Conservation (phyloP, 805 yeast species). For the Zygosaccharomyces rouxii region DNA sequence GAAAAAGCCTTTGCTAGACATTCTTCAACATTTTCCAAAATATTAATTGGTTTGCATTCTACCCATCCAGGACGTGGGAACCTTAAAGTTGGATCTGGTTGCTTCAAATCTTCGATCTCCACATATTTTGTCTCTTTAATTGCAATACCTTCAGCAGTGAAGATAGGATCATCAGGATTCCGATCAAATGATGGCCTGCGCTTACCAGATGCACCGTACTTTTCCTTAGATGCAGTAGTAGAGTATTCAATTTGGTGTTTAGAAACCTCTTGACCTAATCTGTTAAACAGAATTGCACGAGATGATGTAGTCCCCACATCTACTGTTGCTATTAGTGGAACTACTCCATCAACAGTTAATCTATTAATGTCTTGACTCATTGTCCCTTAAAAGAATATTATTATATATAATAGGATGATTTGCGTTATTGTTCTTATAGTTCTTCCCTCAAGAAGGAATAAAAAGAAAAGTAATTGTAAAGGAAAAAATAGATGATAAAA, state of each 20-base stretch:
- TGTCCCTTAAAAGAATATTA: not conserved
- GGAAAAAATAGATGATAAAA: no score
- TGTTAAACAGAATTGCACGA: slow-evolving; percentile 75
- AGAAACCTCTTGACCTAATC: slow-evolving; percentile 71
- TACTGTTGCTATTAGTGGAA: slow-evolving; percentile 59
- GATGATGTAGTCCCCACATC: slow-evolving; percentile 94
- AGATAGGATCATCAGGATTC: slow-evolving; percentile 42
- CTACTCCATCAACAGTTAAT: slow-evolving; percentile 13
- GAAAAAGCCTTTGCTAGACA: slow-evolving; percentile 68
- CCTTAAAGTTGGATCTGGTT: slow-evolving; percentile 55
- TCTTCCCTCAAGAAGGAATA: no score
- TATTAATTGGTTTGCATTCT: slow-evolving; percentile 83
- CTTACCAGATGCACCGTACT: slow-evolving; percentile 43
- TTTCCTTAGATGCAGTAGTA: slow-evolving; percentile 59
- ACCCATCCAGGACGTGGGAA: slow-evolving; percentile 91
- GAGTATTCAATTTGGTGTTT: slow-evolving; percentile 88
- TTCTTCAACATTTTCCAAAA: slow-evolving; percentile 65
- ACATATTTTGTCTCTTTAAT: slow-evolving; percentile 54
- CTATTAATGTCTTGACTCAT: slow-evolving; percentile 2
- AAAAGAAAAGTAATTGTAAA: no score
- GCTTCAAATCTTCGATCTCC: slow-evolving; percentile 52
- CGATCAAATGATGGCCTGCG: slow-evolving; percentile 39
- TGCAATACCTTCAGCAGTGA: slow-evolving; percentile 71
- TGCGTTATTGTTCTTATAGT: not conserved
- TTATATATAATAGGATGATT: not conserved